Percentiles rank a stretch among this genome's conserved stretches.
Conservation (phyloP, 2,329 filamentous ascomycete genomes). For the Colletotrichum cereale region DNA sequence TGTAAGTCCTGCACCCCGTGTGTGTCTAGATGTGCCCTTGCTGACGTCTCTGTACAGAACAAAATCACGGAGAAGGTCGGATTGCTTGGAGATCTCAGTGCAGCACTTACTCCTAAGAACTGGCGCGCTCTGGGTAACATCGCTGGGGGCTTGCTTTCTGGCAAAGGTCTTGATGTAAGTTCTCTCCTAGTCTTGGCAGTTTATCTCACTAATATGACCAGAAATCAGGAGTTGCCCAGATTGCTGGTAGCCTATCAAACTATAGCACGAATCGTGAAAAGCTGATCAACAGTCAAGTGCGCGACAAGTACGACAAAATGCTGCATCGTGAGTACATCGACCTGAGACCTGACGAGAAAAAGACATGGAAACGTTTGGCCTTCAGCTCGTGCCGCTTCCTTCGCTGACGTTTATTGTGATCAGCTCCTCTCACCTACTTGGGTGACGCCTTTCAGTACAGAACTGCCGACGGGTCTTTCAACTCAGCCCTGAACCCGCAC, state of each 20-base stretch:
- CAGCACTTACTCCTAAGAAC: not conserved
- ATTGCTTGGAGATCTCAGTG: not conserved
- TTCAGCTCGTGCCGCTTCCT: not conserved
- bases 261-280: not conserved
- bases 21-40: not conserved
- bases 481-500: slow-evolving; percentile 45
- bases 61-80: not conserved
- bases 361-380: not conserved
- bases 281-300: not conserved
- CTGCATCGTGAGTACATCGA: not conserved
- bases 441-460: slow-evolving; percentile 45
- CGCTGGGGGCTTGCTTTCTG: not conserved
- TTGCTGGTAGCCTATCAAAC: not conserved
- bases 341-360: not conserved
- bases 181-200: not conserved
- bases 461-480: slow-evolving; percentile 47
- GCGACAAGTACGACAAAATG: not conserved
- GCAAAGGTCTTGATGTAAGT: not conserved
- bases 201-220: not conserved
- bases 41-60: not conserved
- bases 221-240: not conserved
- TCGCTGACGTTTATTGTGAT: not conserved
- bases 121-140: not conserved
- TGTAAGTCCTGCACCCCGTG: not conserved
- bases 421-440: slow-evolving; percentile 42